These are phyloP conservation scores for Eucalyptus rudis DNA, from an alignment of 345 rosid genomes.

Conservation along the genomic window DNA sequence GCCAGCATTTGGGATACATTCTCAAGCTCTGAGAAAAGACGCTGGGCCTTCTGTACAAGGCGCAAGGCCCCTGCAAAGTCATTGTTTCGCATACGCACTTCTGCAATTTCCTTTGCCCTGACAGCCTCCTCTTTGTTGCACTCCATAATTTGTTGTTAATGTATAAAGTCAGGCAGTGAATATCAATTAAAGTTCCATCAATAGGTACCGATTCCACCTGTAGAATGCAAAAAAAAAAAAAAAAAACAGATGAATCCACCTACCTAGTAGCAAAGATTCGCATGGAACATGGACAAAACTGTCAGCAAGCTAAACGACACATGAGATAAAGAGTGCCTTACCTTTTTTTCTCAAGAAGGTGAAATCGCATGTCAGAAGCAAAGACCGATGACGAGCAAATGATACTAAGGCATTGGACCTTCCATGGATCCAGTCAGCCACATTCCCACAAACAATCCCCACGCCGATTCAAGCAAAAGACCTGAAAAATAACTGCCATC, in stretches of 20 bases:
- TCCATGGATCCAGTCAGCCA: not conserved
- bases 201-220: not conserved
- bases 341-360: not conserved
- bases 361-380: not conserved
- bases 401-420: not conserved
- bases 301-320: not conserved
- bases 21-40: constrained; percentile 51
- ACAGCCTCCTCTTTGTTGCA: constrained; percentile 87
- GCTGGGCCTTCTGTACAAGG: constrained; percentile 49
- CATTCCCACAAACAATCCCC: not conserved
- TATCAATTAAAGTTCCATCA: not conserved
- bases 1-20: constrained; percentile 50
- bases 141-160: constrained; percentile 31
- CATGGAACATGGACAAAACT: not conserved
- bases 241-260: not conserved
- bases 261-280: not conserved
- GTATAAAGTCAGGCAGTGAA: not conserved
- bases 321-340: not conserved
- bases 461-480: not conserved
- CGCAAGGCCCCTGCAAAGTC: constrained; percentile 52
- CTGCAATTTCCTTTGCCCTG: constrained; percentile 58
- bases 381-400: not conserved
- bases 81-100: constrained; percentile 33
- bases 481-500: not conserved
- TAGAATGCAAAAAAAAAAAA: not conserved